Evolutionary conservation across 257 asterid genomes (phyloP).

Genomic region (Lantana camara): DNA sequence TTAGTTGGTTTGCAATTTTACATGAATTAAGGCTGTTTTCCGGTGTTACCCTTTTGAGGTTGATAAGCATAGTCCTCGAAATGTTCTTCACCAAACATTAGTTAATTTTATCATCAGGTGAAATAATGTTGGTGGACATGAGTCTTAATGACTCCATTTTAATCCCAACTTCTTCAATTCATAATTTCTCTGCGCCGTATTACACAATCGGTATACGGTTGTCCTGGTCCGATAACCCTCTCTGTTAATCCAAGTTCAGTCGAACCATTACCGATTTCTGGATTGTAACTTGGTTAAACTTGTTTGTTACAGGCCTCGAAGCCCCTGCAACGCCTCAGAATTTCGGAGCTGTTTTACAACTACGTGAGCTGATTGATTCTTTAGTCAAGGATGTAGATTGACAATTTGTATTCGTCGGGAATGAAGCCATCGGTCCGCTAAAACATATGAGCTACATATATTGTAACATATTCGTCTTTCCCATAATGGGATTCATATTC

Average conservation of each 20-base stretch:
- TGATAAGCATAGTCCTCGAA: background rate
- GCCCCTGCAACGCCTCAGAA: slow-evolving; percentile 19
- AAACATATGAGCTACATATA: slow-evolving; percentile 32
- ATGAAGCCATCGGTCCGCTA: slow-evolving; percentile 74
- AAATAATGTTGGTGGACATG: background rate
- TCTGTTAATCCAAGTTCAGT: no score
- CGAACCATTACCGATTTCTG: no score
- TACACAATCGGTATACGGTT: no score
- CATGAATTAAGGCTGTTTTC: background rate
- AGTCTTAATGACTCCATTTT: background rate
- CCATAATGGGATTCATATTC: slow-evolving; percentile 21
- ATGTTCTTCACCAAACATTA: background rate
- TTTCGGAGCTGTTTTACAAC: slow-evolving; percentile 24
- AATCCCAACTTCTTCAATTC: background rate
- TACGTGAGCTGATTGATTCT: slow-evolving; percentile 28
- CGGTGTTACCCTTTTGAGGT: background rate
- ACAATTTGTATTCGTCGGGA: slow-evolving; percentile 33
- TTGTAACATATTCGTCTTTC: slow-evolving; percentile 35
- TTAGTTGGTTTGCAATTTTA: background rate
- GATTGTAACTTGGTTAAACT: background rate
- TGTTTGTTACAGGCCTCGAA: slow-evolving; percentile 30
- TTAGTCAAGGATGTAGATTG: slow-evolving; percentile 26
- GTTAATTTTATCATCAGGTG: background rate
- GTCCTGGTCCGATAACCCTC: no score
- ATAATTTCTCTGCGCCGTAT: no score